Base-by-base conservation (phyloP, 352 stramenopile species). In the Phytophthora melonis region DNA sequence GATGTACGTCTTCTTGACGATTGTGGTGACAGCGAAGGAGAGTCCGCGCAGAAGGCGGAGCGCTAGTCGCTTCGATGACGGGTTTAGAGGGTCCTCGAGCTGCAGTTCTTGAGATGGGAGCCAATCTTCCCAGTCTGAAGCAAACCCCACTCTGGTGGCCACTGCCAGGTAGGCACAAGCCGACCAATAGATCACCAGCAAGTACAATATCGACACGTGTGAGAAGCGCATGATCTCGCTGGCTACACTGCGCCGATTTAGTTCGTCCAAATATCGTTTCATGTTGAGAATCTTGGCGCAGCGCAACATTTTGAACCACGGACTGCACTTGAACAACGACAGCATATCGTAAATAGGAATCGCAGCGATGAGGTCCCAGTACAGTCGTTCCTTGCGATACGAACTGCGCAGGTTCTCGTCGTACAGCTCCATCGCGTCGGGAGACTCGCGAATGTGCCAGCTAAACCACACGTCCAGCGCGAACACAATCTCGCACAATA, bases 121-220 rank as follows among this genome's bases (percentile, higher is more conserved):
- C 82, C 84, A 91, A 5, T n/a, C 67, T 21, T 86, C 74, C 82
- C 82, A 90, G 3, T 81, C 72, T 1, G 70, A 68, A 1, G 70
- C 73, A 39, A 85, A 88, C 0, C 82, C 80, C 6, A 72, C 76
- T 11, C 75, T 21, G 5, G 66, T 74, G 6, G 77, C 61, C 8
- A 88, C 65, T 7, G 70, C 62, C 10, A 90, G 65, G 39, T 84
- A 91, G 0, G 78, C 63, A 30, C 84, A 91, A 0, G 75, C 78
- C 14, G 62, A 57, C 80, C 82, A 91, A 47, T 86, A 90, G 32
- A 90, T 89, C 10, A 66, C 65, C 8, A 88, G 45, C n/a, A 78
- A 23, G 21, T 90, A 91, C 14, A 91, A 50, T 43, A 84, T 25
- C 57, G 69, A 81, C 19, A 90, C 75, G 13, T 71, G 72, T 39